Percentiles rank a stretch among this genome's conserved stretches.
Evolutionary conservation across 2,329 filamentous ascomycete species (phyloP).

Genomic region (Diaporthe vexans): DNA sequence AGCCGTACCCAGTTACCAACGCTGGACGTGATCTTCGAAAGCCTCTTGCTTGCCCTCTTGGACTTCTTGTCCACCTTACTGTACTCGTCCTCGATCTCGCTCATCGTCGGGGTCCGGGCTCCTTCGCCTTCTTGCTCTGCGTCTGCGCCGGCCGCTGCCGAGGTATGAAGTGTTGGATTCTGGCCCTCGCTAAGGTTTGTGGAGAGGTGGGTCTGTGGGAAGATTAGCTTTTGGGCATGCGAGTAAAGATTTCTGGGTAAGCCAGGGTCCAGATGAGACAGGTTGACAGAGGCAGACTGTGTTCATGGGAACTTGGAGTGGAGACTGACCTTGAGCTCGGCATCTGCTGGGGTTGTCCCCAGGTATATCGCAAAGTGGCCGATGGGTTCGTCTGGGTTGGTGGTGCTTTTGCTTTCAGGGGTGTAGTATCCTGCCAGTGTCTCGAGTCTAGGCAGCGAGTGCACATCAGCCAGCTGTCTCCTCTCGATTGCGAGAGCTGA

Average conservation of each 20-base stretch:
- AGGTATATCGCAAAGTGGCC: constrained; percentile 17
- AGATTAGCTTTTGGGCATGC: neutral
- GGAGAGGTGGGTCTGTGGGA: neutral
- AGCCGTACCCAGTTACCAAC: neutral
- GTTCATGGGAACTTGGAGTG: too few species aligned
- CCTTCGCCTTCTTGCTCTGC: neutral
- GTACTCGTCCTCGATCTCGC: neutral
- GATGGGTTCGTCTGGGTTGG: neutral
- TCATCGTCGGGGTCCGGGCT: neutral
- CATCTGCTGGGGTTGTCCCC: neutral
- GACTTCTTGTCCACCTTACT: neutral
- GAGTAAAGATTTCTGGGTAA: too few species aligned
- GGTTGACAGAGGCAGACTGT: too few species aligned
- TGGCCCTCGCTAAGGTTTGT: neutral
- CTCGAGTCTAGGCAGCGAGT: neutral
- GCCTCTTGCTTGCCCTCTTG: neutral
- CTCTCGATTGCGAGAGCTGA: too few species aligned
- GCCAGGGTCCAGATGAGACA: too few species aligned
- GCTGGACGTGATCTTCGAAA: neutral
- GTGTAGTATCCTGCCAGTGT: neutral
- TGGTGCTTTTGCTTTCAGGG: neutral
- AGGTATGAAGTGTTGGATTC: neutral
- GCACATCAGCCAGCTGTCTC: too few species aligned
- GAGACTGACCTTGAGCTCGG: neutral
- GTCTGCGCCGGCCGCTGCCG: neutral